A percentile compares a stretch with the other conserved stretches of the same genome.
phyloP scores from a whole-genome alignment of 371 early-diverging fungal species.

The Batkoa obscura region DNA sequence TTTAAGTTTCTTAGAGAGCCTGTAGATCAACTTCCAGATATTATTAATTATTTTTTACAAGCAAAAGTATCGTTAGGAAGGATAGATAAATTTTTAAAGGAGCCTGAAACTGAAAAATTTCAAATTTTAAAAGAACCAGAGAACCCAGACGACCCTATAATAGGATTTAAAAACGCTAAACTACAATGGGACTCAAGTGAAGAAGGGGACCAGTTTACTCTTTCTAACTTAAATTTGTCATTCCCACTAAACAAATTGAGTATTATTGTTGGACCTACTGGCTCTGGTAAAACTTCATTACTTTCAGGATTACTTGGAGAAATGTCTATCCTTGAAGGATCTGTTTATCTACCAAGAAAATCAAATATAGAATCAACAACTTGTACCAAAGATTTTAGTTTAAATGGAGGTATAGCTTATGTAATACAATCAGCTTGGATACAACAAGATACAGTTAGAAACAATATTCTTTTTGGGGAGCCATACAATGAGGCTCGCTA shows the following conservation, averaged over 20 bases:
- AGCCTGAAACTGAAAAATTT: constrained; percentile 20
- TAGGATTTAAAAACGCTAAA: constrained; percentile 23
- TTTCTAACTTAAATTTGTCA: constrained; percentile 20
- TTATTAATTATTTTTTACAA: constrained; percentile 22
- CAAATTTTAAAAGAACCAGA: constrained; percentile 8
- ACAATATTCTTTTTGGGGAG: constrained; percentile 72
- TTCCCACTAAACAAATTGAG: constrained; percentile 38
- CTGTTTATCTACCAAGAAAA: constrained; percentile 20
- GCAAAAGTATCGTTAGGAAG: constrained; percentile 31
- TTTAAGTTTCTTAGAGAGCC: constrained; percentile 32
- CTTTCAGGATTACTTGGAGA: constrained; percentile 45
- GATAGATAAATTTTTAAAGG: constrained; percentile 28
- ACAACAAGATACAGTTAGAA: constrained; percentile 58
- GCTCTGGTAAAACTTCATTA: constrained; percentile 41
- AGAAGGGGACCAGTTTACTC: constrained; percentile 14
- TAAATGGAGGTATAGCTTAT: constrained; percentile 37
- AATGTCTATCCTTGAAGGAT: constrained; percentile 27
- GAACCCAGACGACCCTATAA: constrained; percentile 12
- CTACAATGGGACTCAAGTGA: constrained; percentile 21
- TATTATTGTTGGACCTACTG: constrained; percentile 36
- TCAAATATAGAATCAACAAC: constrained; percentile 15
- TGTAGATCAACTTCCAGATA: constrained; percentile 31
- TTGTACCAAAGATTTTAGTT: no score
- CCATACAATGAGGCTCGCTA: constrained; percentile 40
- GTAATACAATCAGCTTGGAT: constrained; percentile 75